Evolutionary conservation across 2,329 filamentous ascomycete species (phyloP).

Genomic region (Colletotrichum karsti): DNA sequence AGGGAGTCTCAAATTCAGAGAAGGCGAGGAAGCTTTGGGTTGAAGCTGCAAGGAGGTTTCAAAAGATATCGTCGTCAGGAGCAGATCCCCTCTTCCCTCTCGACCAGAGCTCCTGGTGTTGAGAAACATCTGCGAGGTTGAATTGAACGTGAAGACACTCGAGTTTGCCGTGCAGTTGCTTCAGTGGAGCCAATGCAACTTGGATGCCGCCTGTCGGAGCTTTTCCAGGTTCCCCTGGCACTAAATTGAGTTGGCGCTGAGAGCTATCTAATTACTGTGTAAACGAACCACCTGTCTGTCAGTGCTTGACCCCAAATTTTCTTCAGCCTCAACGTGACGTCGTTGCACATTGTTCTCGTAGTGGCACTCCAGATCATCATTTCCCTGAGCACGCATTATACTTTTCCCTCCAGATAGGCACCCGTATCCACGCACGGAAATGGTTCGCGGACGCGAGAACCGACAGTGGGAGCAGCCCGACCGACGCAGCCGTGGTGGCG

Average conservation of each 20-base stretch:
- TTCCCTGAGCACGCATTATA: too few species aligned
- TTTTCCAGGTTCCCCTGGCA: neutral
- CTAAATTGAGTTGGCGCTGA: constrained; percentile 7
- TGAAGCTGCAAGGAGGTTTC: neutral
- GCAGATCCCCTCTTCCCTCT: too few species aligned
- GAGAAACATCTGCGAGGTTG: too few species aligned
- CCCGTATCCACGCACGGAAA: too few species aligned
- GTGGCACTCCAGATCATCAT: too few species aligned
- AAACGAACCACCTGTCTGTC: neutral
- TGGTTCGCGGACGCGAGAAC: constrained; percentile 51
- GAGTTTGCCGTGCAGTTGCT: neutral
- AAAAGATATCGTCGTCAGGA: too few species aligned
- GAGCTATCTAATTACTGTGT: constrained; percentile 7
- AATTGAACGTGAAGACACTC: constrained; percentile 1
- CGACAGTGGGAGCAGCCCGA: constrained; percentile 68
- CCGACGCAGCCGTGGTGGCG: constrained; percentile 41
- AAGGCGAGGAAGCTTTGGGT: too few species aligned
- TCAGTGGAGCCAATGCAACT: constrained; percentile 5
- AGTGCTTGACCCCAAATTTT: constrained; percentile 4
- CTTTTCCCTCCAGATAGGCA: too few species aligned
- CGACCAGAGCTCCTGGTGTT: too few species aligned
- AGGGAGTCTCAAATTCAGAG: too few species aligned
- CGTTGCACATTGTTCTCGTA: neutral
- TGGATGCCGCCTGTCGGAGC: neutral
- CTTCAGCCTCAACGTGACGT: constrained; percentile 22